Percentiles rank a stretch among this genome's conserved stretches.
These are phyloP conservation scores for Morella rubra DNA, from an alignment of 306 rosid species.

Conservation along the genomic window DNA sequence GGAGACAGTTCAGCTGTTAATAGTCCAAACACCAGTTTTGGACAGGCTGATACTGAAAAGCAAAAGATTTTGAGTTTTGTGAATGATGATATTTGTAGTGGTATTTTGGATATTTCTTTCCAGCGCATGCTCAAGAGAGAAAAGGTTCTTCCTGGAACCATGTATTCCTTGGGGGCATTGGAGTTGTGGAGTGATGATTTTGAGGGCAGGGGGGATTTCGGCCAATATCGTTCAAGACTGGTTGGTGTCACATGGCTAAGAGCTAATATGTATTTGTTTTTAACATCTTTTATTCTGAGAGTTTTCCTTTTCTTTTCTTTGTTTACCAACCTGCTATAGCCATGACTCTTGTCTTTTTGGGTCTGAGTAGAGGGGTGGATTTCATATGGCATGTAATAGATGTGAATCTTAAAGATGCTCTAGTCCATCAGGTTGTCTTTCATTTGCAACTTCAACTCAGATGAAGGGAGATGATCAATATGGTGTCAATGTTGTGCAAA, in stretches of 20 bases:
- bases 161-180: slow-evolving; percentile 56
- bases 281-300: background rate
- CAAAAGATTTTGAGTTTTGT: slow-evolving; percentile 53
- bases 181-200: slow-evolving; percentile 94
- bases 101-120: slow-evolving; percentile 75
- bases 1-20: slow-evolving; percentile 48
- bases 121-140: slow-evolving; percentile 86
- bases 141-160: slow-evolving; percentile 58
- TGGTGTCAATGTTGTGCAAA: background rate
- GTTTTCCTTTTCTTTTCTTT: slow-evolving; percentile 10
- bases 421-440: background rate
- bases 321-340: background rate
- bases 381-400: background rate
- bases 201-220: slow-evolving; percentile 83
- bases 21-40: slow-evolving; percentile 41
- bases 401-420: background rate
- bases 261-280: slow-evolving; percentile 20
- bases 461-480: slow-evolving; percentile 2
- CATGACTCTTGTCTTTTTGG: background rate
- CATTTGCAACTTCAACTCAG: background rate
- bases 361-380: background rate
- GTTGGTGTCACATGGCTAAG: slow-evolving; percentile 40
- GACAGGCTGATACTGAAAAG: slow-evolving; percentile 55
- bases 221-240: slow-evolving; percentile 90
- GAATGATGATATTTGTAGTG: slow-evolving; percentile 62